Conservation (phyloP, 345 rosid genomes). For the Melaleuca alternifolia region DNA sequence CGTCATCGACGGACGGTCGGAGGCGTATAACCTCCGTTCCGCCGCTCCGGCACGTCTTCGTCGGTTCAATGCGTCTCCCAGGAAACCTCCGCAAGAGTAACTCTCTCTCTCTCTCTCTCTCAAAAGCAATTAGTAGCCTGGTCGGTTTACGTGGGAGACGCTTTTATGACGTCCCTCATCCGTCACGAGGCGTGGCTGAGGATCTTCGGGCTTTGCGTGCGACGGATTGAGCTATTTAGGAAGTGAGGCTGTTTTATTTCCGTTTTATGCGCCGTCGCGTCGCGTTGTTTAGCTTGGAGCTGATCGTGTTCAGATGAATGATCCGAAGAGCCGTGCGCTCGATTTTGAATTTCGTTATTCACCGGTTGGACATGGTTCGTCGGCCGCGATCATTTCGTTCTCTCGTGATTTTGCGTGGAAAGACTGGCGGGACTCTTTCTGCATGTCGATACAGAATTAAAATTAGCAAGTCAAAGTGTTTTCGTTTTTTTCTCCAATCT, state of each 20-base stretch:
- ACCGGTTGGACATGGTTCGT: not conserved
- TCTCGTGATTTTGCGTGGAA: not conserved
- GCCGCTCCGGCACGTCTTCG: not conserved
- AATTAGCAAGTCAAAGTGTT: not conserved
- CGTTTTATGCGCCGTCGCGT: not conserved
- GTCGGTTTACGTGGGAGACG: not conserved
- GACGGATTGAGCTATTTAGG: not conserved
- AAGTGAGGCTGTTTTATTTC: not conserved
- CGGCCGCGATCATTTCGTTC: not conserved
- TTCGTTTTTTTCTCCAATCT: not conserved
- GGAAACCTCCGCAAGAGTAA: not conserved
- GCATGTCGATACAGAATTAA: not conserved
- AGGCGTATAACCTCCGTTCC: not conserved
- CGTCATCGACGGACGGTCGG: not conserved
- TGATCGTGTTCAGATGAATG: not conserved
- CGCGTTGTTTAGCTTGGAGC: not conserved
- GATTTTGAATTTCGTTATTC: not conserved
- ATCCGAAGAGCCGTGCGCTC: not conserved
- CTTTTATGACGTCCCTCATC: not conserved
- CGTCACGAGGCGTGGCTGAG: not conserved
- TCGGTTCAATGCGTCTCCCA: not conserved
- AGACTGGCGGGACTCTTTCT: not conserved
- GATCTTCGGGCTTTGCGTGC: not conserved
- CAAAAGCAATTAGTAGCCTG: not conserved
- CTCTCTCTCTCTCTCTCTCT: not conserved